phyloP scores from a whole-genome alignment of 2,329 filamentous ascomycete genomes.

The Aspergillus brunneoviolaceus region DNA sequence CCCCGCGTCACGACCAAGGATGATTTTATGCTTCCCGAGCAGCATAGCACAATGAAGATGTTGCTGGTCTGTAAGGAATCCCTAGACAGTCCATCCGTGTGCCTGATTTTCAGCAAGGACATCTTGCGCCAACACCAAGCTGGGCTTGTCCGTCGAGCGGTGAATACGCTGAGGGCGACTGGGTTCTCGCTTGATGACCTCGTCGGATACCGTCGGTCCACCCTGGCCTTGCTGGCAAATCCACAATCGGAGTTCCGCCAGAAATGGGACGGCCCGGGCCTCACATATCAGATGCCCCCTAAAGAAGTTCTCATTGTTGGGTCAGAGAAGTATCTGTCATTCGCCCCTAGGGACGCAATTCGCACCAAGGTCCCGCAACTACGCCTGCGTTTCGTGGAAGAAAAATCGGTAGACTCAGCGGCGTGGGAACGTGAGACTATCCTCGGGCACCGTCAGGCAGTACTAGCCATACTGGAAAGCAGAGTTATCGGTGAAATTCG shows the following conservation, averaged over 20 bases:
- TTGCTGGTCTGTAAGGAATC: constrained; percentile 34
- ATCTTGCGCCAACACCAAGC: constrained; percentile 32
- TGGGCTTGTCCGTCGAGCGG: constrained; percentile 26
- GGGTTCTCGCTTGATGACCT: constrained; percentile 25
- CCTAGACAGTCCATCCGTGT: constrained; percentile 31
- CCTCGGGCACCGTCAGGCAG: constrained; percentile 32
- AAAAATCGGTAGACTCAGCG: constrained; percentile 13
- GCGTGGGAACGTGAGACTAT: constrained; percentile 29
- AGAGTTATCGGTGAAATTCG: constrained; percentile 37
- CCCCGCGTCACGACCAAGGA: constrained; percentile 19
- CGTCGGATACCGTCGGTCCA: constrained; percentile 31
- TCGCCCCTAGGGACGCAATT: constrained; percentile 20
- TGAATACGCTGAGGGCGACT: constrained; percentile 16
- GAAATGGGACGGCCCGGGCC: constrained; percentile 33
- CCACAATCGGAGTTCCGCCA: constrained; percentile 22
- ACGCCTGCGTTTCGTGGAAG: constrained; percentile 29
- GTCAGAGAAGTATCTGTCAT: constrained; percentile 38
- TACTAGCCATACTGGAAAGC: constrained; percentile 36
- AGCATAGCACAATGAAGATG: constrained; percentile 35
- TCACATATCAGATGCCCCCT: constrained; percentile 31
- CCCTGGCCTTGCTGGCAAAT: constrained; percentile 24
- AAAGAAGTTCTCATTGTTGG: constrained; percentile 29
- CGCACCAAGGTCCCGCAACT: constrained; percentile 15
- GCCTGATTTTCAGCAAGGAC: constrained; percentile 25
- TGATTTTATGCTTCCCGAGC: constrained; percentile 31